A percentile compares a stretch with the other conserved stretches of the same genome.
Evolutionary conservation across 2,329 filamentous ascomycete species (phyloP).

Genomic region (Teratosphaeria zuluensis): DNA sequence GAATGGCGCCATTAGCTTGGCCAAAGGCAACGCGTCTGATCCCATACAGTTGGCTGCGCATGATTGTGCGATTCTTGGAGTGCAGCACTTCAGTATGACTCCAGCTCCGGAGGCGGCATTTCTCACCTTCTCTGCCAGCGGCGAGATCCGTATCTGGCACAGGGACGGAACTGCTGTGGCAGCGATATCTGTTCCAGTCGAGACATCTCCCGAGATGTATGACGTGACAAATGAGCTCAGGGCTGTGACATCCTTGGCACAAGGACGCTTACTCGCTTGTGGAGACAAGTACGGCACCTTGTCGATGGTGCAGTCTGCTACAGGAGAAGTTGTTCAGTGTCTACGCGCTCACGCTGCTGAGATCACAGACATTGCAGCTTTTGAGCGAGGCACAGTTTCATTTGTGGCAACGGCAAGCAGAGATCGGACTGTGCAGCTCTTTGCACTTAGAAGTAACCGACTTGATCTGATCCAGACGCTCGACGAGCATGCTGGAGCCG

Average conservation of each 20-base stretch:
- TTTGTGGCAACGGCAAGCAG: slow-evolving; percentile 75
- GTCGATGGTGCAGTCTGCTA: slow-evolving; percentile 46
- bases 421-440: slow-evolving; percentile 91
- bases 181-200: slow-evolving; percentile 58
- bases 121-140: slow-evolving; percentile 79
- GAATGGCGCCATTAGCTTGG: neutral
- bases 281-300: slow-evolving; percentile 84
- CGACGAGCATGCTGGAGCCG: slow-evolving; percentile 80
- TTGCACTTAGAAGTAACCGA: slow-evolving; percentile 45
- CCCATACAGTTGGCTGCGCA: slow-evolving; percentile 44
- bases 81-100: slow-evolving; percentile 53
- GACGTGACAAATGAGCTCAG: slow-evolving; percentile 48
- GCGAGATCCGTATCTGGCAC: slow-evolving; percentile 75
- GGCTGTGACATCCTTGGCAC: slow-evolving; percentile 48
- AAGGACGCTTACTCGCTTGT: slow-evolving; percentile 60
- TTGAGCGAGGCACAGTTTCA: slow-evolving; percentile 50
- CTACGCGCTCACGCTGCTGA: slow-evolving; percentile 81
- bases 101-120: slow-evolving; percentile 61
- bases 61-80: slow-evolving; percentile 55
- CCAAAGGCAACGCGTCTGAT: slow-evolving; percentile 5
- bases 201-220: slow-evolving; percentile 45
- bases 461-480: slow-evolving; percentile 75
- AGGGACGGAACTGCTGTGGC: slow-evolving; percentile 58
- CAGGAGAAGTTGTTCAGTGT: slow-evolving; percentile 54
- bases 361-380: slow-evolving; percentile 70